Percentiles rank a stretch among this genome's conserved stretches.
Conservation (phyloP, 768 basidiomycete genomes). For the Inosperma sp. region DNA sequence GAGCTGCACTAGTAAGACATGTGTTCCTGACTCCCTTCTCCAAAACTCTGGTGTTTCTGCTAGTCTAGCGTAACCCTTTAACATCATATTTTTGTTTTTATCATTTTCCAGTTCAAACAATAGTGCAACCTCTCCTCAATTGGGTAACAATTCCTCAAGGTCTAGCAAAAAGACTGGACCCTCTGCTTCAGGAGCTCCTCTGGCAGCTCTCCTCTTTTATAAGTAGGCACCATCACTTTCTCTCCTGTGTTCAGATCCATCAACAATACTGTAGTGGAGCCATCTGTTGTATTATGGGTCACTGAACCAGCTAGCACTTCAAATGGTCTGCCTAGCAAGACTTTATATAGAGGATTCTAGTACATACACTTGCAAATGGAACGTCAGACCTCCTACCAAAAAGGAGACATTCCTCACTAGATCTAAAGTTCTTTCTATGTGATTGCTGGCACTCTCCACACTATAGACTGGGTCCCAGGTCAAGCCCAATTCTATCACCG, state of each 20-base stretch:
- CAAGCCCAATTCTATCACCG: conserved; percentile 14
- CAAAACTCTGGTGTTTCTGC: conserved; percentile 9
- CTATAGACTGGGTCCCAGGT: conserved; percentile 17
- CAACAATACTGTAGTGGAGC: conserved; percentile 14
- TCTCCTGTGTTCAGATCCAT: conserved; percentile 20
- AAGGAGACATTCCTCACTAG: conserved; percentile 23
- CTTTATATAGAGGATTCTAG: conserved; percentile 22
- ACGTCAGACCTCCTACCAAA: conserved; percentile 14
- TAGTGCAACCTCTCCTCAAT: conserved; percentile 12
- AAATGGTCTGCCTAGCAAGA: conserved; percentile 24
- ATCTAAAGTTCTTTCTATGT: conserved; percentile 17
- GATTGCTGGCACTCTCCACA: conserved; percentile 22
- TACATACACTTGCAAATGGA: conserved; percentile 28
- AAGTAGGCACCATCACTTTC: conserved; percentile 14
- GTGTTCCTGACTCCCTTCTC: conserved; percentile 2
- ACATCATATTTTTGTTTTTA: neutral
- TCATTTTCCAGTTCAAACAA: conserved; percentile 10
- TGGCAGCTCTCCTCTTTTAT: conserved; percentile 6
- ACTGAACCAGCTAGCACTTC: conserved; percentile 14
- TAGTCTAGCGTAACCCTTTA: neutral
- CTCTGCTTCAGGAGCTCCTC: neutral
- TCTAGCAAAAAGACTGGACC: neutral
- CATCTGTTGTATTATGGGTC: conserved; percentile 14
- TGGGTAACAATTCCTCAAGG: conserved; percentile 13
- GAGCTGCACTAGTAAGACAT: neutral